These are phyloP conservation scores for Glycine soja DNA, from an alignment of 306 rosid genomes.

Conservation along the genomic window DNA sequence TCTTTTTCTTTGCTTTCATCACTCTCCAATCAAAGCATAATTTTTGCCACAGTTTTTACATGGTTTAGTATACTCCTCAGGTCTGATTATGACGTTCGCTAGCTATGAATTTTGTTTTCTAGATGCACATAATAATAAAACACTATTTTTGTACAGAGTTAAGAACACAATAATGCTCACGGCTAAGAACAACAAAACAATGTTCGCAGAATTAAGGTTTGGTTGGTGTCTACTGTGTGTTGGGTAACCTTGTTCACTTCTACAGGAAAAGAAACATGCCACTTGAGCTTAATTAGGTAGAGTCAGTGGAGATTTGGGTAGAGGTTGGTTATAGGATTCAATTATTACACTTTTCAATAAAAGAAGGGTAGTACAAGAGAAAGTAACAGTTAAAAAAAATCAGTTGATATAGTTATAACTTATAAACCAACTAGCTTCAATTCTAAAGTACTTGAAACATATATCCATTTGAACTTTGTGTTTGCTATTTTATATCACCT, in stretches of 20 bases:
- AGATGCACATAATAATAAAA: constrained; percentile 33
- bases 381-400: not conserved
- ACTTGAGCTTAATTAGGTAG: constrained; percentile 11
- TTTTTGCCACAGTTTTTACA: constrained; percentile 21
- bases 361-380: constrained; percentile 6
- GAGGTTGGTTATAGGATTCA: not conserved
- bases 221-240: constrained; percentile 24
- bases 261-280: constrained; percentile 17
- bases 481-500: constrained; percentile 7
- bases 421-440: not conserved
- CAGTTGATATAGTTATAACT: not conserved
- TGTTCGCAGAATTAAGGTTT: constrained; percentile 32
- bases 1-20: not conserved
- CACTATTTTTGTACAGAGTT: constrained; percentile 32
- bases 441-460: constrained; percentile 30
- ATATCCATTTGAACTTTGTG: not conserved
- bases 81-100: constrained; percentile 23
- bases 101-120: constrained; percentile 34
- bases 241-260: constrained; percentile 18
- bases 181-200: not conserved
- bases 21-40: not conserved
- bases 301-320: constrained; percentile 7
- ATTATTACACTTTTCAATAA: not conserved
- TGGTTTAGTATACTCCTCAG: not conserved
- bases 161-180: constrained; percentile 31